Base-by-base conservation (phyloP, 371 early-diverging fungal genomes). In the Chytridium lagenaria region DNA sequence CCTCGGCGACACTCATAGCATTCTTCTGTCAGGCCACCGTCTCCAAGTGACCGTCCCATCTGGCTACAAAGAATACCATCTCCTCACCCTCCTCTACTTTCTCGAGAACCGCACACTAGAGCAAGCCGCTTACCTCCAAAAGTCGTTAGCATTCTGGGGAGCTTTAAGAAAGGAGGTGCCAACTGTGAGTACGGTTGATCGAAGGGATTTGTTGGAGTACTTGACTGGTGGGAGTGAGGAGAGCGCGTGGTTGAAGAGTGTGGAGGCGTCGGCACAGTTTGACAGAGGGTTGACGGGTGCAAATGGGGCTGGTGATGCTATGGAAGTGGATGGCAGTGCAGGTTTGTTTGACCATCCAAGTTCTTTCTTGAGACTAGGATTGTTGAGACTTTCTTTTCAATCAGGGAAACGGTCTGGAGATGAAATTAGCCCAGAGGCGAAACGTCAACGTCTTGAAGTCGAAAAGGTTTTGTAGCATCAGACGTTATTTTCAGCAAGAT, bases 81-180 rank as follows among this genome's bases (percentile, higher is more conserved):
- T 94, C n/a, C 90, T 88, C 38, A 87, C 95, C 0, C 81, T 95
- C n/a, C 80, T 93, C 64, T 92, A 90, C 78, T 87, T 93, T 22
- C 81, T 90, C 5, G 86, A 86, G 73, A 86, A 90, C 71, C 81
- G 85, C 0, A 79, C 86, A 66, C 81, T 88, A 57, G 91, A 89
- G 67, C 92, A 92, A 39, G 83, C 91, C 69, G 86, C 87, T 59
- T 94, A 94, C 74, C 85, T 93, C 57, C 87, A 90, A 71, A 86
- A 84, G 77, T 87, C 90, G 51, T 85, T 87, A 28, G 76, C 83
- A 23, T 83, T 84, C 65, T 87, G 88, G 74, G 40, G 23, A 10
- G 39, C 2, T 2, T 57, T 57, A 39, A 74, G 51, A 1, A 26
- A 30, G 34, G 72, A 74, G 10, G 85, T 92, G 61, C 89, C 85